phyloP scores from a whole-genome alignment of 179 eudicot genomes.

The Drosera spatulata region DNA sequence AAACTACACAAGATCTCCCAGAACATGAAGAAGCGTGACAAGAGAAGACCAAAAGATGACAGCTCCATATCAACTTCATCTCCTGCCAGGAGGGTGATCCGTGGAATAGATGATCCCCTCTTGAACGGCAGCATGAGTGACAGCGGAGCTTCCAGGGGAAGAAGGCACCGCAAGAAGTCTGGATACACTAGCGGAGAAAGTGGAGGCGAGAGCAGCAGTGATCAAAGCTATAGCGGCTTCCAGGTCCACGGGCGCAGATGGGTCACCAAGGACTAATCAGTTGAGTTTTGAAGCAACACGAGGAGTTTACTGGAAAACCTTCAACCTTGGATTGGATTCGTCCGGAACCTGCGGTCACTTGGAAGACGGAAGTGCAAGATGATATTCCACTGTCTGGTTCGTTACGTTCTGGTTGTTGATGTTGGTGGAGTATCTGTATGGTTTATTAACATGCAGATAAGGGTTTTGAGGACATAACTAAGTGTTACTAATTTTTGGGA shows the following conservation, averaged over 20 bases:
- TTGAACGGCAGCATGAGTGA: conserved; percentile 83
- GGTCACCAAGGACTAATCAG: conserved; percentile 64
- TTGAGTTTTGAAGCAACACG: not conserved
- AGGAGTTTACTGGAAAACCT: not conserved
- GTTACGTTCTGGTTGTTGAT: too few species aligned
- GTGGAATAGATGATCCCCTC: conserved; percentile 94
- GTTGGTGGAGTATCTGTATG: too few species aligned
- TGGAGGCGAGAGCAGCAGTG: conserved; percentile 94
- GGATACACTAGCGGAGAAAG: conserved; percentile 88
- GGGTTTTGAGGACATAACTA: too few species aligned
- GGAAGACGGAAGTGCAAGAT: too few species aligned
- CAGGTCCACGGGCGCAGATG: conserved; percentile 78
- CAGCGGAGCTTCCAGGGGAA: conserved; percentile 43
- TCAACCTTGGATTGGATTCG: too few species aligned
- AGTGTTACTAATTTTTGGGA: too few species aligned
- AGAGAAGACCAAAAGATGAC: conserved; percentile 66
- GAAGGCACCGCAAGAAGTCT: conserved; percentile 56
- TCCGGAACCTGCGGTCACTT: too few species aligned
- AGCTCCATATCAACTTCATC: conserved; percentile 53
- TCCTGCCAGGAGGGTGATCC: conserved; percentile 41
- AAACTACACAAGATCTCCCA: conserved; percentile 75
- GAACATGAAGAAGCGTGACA: conserved; percentile 81
- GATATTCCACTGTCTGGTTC: too few species aligned
- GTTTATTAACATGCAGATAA: too few species aligned
- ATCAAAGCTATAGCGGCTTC: conserved; percentile 55